Evolutionary conservation across 2,329 filamentous ascomycete genomes (phyloP).

Genomic region (Exophiala viscosa): DNA sequence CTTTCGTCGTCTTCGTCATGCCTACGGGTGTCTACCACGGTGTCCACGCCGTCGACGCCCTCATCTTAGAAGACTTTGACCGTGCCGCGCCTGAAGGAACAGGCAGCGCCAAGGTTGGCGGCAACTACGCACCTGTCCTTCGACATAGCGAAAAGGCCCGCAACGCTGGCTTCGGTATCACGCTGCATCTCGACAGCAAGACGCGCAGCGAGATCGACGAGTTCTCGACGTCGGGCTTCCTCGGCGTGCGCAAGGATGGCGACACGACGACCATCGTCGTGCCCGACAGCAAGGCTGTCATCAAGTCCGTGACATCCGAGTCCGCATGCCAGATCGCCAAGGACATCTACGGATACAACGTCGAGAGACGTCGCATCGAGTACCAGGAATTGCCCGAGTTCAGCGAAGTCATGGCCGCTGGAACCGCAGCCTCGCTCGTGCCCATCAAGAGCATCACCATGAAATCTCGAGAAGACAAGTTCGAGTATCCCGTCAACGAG

Average conservation of each 20-base stretch:
- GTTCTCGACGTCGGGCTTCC: slow-evolving; percentile 91
- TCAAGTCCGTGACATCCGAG: slow-evolving; percentile 79
- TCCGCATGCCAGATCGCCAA: slow-evolving; percentile 70
- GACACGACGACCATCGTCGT: slow-evolving; percentile 64
- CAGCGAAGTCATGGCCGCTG: slow-evolving; percentile 82
- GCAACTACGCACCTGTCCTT: slow-evolving; percentile 92
- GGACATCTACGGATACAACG: slow-evolving; percentile 73
- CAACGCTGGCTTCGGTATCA: slow-evolving; percentile 82
- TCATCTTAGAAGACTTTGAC: slow-evolving; percentile 91
- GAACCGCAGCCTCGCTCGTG: slow-evolving; percentile 85
- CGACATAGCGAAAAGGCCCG: slow-evolving; percentile 80
- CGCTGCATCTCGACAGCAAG: slow-evolving; percentile 84
- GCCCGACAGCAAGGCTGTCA: slow-evolving; percentile 83
- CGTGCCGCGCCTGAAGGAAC: slow-evolving; percentile 87
- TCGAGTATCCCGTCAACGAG: slow-evolving; percentile 48
- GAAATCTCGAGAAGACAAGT: slow-evolving; percentile 53
- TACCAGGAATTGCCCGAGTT: slow-evolving; percentile 63
- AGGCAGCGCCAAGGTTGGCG: slow-evolving; percentile 87
- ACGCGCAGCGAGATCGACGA: slow-evolving; percentile 85
- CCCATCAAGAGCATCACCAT: slow-evolving; percentile 89
- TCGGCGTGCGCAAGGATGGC: slow-evolving; percentile 66
- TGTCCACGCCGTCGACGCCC: slow-evolving; percentile 75
- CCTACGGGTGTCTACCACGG: slow-evolving; percentile 94
- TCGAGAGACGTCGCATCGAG: slow-evolving; percentile 65
- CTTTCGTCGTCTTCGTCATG: slow-evolving; percentile 82